phyloP scores from a whole-genome alignment of 2,329 filamentous ascomycete species.

The Septoria linicola region DNA sequence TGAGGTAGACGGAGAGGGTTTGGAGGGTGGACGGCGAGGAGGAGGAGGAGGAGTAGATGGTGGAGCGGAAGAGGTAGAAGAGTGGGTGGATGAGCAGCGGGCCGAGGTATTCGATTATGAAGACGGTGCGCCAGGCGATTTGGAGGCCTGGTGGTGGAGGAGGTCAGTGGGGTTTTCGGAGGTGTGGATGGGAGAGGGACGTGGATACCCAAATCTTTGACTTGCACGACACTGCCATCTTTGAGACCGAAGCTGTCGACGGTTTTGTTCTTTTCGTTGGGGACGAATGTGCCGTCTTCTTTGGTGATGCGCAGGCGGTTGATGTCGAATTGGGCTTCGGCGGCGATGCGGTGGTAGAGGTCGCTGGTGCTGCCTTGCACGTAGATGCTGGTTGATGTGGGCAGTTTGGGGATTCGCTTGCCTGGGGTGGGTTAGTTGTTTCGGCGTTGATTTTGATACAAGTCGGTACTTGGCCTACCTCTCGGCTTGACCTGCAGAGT shows the following conservation, averaged over 20 bases:
- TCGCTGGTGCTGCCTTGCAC: conserved; percentile 53
- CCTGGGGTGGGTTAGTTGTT: conserved; percentile 43
- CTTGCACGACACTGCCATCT: conserved; percentile 65
- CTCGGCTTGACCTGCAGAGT: conserved; percentile 48
- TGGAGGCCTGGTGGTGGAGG: conserved; percentile 64
- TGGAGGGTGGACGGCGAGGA: conserved; percentile 63
- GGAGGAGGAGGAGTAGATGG: conserved; percentile 61
- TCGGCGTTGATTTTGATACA: neutral
- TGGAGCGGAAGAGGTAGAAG: conserved; percentile 68
- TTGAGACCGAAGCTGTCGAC: conserved; percentile 57
- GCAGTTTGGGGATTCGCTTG: conserved; percentile 62
- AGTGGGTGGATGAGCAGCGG: conserved; percentile 83
- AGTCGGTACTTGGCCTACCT: conserved; percentile 36
- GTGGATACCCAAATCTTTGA: conserved; percentile 84
- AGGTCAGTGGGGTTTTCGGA: neutral
- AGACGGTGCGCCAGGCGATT: conserved; percentile 89
- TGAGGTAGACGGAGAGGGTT: conserved; percentile 69
- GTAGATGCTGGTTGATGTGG: conserved; percentile 54
- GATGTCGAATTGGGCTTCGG: conserved; percentile 54
- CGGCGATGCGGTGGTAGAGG: conserved; percentile 58
- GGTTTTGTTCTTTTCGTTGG: conserved; percentile 54
- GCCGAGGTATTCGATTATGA: conserved; percentile 90
- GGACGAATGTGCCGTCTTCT: conserved; percentile 59
- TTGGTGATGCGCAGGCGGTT: conserved; percentile 65
- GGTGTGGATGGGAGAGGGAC: conserved; percentile 5